phyloP scores from a whole-genome alignment of 2,329 filamentous ascomycete species.

The Triangularia setosa region DNA sequence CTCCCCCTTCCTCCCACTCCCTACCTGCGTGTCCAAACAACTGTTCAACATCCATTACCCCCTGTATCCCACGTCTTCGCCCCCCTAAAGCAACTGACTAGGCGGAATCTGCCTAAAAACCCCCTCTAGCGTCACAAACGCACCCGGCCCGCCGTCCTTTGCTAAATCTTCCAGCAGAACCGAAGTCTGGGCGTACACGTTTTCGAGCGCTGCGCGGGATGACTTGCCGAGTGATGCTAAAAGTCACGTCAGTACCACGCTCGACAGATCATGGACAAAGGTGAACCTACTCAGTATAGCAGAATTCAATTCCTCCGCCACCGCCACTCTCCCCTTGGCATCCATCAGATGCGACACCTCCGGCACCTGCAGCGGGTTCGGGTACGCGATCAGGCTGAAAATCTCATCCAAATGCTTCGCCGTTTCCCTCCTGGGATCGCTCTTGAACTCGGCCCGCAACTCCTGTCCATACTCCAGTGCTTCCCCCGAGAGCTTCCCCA shows the following conservation, averaged over 20 bases:
- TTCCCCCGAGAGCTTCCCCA: conserved; percentile 55
- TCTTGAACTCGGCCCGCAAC: conserved; percentile 71
- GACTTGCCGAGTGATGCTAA: conserved; percentile 87
- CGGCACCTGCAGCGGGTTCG: conserved; percentile 70
- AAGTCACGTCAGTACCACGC: conserved; percentile 20
- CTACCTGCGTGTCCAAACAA: background rate
- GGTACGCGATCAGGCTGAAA: conserved; percentile 83
- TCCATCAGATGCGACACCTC: conserved; percentile 77
- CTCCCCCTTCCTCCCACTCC: background rate
- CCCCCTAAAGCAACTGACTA: conserved; percentile 9
- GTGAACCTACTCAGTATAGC: conserved; percentile 74
- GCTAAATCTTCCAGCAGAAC: conserved; percentile 80
- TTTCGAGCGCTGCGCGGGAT: conserved; percentile 79
- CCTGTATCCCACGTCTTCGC: background rate
- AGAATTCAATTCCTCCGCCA: conserved; percentile 91
- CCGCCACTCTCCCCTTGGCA: conserved; percentile 65
- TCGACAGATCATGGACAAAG: background rate
- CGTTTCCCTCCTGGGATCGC: conserved; percentile 66
- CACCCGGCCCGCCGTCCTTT: conserved; percentile 73
- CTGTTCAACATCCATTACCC: background rate
- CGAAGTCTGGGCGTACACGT: conserved; percentile 79
- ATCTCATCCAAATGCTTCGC: conserved; percentile 75
- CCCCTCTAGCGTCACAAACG: conserved; percentile 66
- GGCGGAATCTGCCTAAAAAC: conserved; percentile 43
- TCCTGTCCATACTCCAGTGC: conserved; percentile 77